Evolutionary conservation across 225 moss, liverwort and hornwort species (phyloP).

Genomic region (Bryum argenteum): DNA sequence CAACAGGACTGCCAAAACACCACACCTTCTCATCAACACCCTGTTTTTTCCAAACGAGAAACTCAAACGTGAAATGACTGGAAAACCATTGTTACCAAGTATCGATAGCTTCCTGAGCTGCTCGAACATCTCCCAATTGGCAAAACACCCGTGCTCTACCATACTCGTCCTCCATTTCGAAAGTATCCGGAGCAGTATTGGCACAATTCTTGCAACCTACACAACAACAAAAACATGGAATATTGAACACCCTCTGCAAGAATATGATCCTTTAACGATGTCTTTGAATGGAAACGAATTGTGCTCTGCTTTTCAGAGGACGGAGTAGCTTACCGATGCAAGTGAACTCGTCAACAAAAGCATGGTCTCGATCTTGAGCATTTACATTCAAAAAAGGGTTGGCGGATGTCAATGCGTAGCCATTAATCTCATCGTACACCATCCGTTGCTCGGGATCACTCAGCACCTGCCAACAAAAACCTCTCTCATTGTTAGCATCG

Average conservation of each 20-base stretch:
- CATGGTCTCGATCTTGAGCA: conserved; percentile 64
- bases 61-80: too few species aligned
- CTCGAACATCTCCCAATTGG: conserved; percentile 61
- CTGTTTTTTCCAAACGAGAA: too few species aligned
- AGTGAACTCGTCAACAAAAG: conserved; percentile 92
- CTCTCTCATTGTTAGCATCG: background rate
- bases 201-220: conserved; percentile 97
- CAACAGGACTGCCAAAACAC: conserved; percentile 76
- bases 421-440: conserved; percentile 98
- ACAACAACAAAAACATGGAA: background rate
- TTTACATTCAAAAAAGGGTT: conserved; percentile 72
- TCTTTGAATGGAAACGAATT: background rate
- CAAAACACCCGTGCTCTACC: conserved; percentile 81
- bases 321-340: conserved; percentile 72
- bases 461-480: conserved; percentile 66
- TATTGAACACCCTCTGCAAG: background rate
- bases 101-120: conserved; percentile 75
- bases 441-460: conserved; percentile 93
- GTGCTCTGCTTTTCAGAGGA: too few species aligned
- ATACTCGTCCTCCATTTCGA: conserved; percentile 81
- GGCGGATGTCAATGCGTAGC: conserved; percentile 78
- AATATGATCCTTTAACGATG: background rate
- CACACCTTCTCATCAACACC: conserved; percentile 10
- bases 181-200: conserved; percentile 75
- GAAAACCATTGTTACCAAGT: conserved; percentile 64